A percentile compares a stretch with the other conserved stretches of the same genome.
These are phyloP conservation scores for Pseudocercospora fijiensis DNA, from an alignment of 2,329 filamentous ascomycete species.

Conservation along the genomic window DNA sequence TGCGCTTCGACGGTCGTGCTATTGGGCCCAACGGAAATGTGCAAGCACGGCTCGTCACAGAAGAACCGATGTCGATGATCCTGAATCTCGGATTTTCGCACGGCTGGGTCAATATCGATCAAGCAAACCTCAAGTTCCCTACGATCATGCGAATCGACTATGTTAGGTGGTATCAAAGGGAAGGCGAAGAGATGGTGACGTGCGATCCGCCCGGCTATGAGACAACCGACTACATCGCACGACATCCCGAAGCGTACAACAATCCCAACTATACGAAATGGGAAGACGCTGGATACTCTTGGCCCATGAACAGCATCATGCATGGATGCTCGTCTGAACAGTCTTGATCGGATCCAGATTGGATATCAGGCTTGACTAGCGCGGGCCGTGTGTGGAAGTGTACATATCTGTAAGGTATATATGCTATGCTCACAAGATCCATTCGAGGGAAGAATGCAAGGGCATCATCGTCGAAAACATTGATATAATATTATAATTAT, in stretches of 20 bases:
- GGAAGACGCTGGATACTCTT: constrained; percentile 39
- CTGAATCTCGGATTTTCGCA: constrained; percentile 55
- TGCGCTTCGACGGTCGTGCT: constrained; percentile 53
- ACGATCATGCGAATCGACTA: constrained; percentile 57
- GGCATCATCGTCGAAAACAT: not conserved
- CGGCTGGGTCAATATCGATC: constrained; percentile 52
- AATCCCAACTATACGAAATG: constrained; percentile 54
- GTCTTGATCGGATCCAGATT: constrained; percentile 13
- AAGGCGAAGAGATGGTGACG: constrained; percentile 49
- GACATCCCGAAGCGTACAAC: constrained; percentile 50
- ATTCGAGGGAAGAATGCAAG: constrained; percentile 5
- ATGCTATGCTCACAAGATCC: constrained; percentile 8
- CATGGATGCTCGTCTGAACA: constrained; percentile 36
- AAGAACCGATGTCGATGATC: constrained; percentile 57
- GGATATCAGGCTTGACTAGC: constrained; percentile 15
- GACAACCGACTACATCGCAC: constrained; percentile 53
- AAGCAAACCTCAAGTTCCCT: constrained; percentile 48
- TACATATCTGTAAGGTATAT: constrained; percentile 9
- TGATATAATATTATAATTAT: no score
- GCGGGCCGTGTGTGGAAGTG: not conserved
- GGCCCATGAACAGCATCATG: constrained; percentile 49
- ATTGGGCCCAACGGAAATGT: constrained; percentile 57
- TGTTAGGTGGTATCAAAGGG: constrained; percentile 55
- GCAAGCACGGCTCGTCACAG: constrained; percentile 48
- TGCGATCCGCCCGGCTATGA: constrained; percentile 57